These are phyloP conservation scores for Inonotus obliquus DNA, from an alignment of 1,284 basidiomycete species.

Conservation along the genomic window DNA sequence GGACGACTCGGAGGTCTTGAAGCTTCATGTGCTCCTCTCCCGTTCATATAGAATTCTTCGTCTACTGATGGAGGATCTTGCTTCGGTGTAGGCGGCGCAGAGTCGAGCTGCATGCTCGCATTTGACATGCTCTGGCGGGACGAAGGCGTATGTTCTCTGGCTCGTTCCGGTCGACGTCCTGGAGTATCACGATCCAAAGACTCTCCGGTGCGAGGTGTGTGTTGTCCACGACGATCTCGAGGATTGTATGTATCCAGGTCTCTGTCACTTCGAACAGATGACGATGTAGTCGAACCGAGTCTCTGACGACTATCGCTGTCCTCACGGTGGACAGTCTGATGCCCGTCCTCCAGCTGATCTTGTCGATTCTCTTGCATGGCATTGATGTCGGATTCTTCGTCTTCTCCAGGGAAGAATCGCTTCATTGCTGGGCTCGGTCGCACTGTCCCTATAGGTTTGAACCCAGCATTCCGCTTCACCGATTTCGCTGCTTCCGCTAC, in stretches of 20 bases:
- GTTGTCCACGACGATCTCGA: neutral
- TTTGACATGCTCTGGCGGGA: neutral
- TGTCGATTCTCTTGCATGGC: neutral
- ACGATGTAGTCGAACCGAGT: neutral
- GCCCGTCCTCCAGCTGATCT: neutral
- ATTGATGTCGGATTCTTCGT: slow-evolving; percentile 23
- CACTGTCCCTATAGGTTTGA: slow-evolving; percentile 15
- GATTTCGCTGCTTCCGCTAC: slow-evolving; percentile 2
- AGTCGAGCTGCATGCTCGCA: neutral
- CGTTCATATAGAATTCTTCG: neutral
- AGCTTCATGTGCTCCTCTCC: neutral
- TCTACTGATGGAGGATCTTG: neutral
- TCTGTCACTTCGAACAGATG: neutral
- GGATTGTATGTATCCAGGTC: neutral
- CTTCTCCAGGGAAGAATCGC: slow-evolving; percentile 31
- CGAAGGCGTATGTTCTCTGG: neutral
- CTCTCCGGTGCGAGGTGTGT: neutral
- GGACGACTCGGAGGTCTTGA: slow-evolving; percentile 2
- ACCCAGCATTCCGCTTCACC: slow-evolving; percentile 16
- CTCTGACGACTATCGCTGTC: neutral
- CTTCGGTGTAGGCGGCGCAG: neutral
- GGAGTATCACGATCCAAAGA: neutral
- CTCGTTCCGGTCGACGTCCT: neutral
- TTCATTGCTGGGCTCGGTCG: slow-evolving; percentile 21
- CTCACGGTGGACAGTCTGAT: neutral